Conservation (phyloP, 371 early-diverging fungal species). For the Mycotypha africana region DNA sequence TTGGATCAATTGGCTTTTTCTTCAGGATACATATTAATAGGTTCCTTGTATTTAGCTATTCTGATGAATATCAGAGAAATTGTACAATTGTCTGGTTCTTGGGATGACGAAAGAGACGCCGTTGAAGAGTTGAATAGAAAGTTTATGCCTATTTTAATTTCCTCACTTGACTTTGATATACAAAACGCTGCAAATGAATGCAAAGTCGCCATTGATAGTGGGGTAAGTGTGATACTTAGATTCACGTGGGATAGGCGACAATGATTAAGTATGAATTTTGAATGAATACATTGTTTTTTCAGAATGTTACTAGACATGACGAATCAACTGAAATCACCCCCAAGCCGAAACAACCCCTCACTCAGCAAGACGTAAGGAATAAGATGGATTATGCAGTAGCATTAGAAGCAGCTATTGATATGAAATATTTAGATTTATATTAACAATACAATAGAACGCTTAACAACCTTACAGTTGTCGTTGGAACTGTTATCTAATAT, state of each 20-base stretch:
- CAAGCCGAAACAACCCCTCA: slow-evolving; percentile 43
- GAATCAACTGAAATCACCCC: slow-evolving; percentile 37
- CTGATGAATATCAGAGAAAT: slow-evolving; percentile 40
- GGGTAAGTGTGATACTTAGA: too few species aligned
- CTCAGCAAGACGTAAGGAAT: slow-evolving; percentile 44
- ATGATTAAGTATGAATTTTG: too few species aligned
- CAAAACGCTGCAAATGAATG: slow-evolving; percentile 53
- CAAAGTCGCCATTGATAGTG: slow-evolving; percentile 38
- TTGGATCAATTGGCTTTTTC: not conserved
- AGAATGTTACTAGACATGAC: slow-evolving; percentile 35
- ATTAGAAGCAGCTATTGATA: too few species aligned
- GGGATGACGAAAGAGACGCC: slow-evolving; percentile 35
- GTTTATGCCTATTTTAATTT: slow-evolving; percentile 46
- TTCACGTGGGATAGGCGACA: not conserved
- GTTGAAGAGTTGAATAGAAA: slow-evolving; percentile 40
- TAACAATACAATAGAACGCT: slow-evolving; percentile 44
- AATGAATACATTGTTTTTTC: too few species aligned
- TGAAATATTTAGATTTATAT: slow-evolving; percentile 20
- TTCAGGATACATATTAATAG: not conserved
- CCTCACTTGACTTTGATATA: slow-evolving; percentile 56
- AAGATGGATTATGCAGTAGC: too few species aligned
- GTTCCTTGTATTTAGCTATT: slow-evolving; percentile 20
- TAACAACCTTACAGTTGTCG: slow-evolving; percentile 65
- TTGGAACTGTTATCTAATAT: slow-evolving; percentile 82
- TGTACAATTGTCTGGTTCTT: slow-evolving; percentile 20